phyloP scores from a whole-genome alignment of 1,139 yeast species.

The Scheffersomyces lignicola region DNA sequence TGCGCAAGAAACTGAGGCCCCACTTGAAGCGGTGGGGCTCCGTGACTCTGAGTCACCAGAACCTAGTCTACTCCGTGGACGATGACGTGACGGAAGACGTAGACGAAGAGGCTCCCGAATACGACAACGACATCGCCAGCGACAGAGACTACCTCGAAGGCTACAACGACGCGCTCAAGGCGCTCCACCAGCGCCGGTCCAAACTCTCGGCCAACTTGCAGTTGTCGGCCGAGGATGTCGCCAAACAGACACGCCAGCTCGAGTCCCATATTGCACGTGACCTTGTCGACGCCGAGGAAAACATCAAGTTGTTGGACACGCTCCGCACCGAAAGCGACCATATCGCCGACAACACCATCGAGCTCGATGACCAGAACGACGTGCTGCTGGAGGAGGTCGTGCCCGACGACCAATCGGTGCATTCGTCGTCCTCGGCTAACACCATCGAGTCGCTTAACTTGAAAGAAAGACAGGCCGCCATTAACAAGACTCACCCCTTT shows the following conservation, averaged over 20 bases:
- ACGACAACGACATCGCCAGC: slow-evolving; percentile 29
- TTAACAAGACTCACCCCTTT: slow-evolving; percentile 94
- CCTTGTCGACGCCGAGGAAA: slow-evolving; percentile 22
- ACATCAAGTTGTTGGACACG: slow-evolving; percentile 18
- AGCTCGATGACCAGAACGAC: slow-evolving; percentile 4
- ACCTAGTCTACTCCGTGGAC: slow-evolving; percentile 65
- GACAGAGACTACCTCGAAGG: slow-evolving; percentile 72
- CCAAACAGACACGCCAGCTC: slow-evolving; percentile 9
- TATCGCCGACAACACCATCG: slow-evolving; percentile 8
- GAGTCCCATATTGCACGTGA: slow-evolving; percentile 19
- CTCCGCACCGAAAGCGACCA: slow-evolving; percentile 15
- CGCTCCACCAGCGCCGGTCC: slow-evolving; percentile 26
- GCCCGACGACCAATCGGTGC: slow-evolving; percentile 24
- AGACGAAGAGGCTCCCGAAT: slow-evolving; percentile 53
- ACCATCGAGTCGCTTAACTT: slow-evolving; percentile 84
- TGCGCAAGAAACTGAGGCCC: slow-evolving; percentile 16
- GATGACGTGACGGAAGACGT: slow-evolving; percentile 54
- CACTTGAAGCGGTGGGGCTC: slow-evolving; percentile 22
- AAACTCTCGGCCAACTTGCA: slow-evolving; percentile 8
- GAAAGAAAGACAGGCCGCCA: slow-evolving; percentile 92
- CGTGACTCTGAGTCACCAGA: slow-evolving; percentile 21
- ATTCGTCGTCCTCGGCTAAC: slow-evolving; percentile 45
- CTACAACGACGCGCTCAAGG: slow-evolving; percentile 64
- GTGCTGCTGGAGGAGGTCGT: slow-evolving; percentile 13
- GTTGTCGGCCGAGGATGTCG: slow-evolving; percentile 8